Evolutionary conservation across 2,329 filamentous ascomycete genomes (phyloP).

Genomic region (Bipolaris cookei): DNA sequence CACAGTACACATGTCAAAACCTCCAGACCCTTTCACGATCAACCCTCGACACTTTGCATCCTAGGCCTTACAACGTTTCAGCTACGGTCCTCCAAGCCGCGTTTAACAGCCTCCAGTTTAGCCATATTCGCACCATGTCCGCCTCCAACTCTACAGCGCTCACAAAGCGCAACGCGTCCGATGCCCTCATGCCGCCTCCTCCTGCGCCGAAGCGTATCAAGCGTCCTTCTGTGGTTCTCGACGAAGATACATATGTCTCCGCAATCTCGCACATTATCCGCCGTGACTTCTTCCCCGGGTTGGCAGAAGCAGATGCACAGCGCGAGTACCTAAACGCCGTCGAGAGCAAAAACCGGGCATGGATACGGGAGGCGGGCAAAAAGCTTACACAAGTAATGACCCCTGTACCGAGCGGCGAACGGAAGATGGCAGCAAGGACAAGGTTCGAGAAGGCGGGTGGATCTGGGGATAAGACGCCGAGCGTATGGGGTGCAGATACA

Average conservation of each 20-base stretch:
- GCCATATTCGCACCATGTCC: slow-evolving; percentile 27
- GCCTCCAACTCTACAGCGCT: slow-evolving; percentile 62
- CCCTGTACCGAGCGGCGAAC: slow-evolving; percentile 63
- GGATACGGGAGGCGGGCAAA: slow-evolving; percentile 82
- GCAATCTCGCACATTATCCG: slow-evolving; percentile 93
- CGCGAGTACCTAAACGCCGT: slow-evolving; percentile 91
- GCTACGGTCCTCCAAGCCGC: background rate
- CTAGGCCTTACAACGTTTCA: background rate
- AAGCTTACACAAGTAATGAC: slow-evolving; percentile 75
- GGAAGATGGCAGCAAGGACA: slow-evolving; percentile 42
- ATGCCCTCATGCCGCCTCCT: slow-evolving; percentile 84
- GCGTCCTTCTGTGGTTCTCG: slow-evolving; percentile 82
- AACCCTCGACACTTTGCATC: background rate
- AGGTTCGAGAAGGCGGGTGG: slow-evolving; percentile 26
- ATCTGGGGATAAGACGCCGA: slow-evolving; percentile 63
- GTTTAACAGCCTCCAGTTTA: background rate
- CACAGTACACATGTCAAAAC: background rate
- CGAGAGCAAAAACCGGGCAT: slow-evolving; percentile 80
- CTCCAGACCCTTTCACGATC: background rate
- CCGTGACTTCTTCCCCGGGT: slow-evolving; percentile 93
- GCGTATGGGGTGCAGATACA: slow-evolving; percentile 71
- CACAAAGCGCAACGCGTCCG: slow-evolving; percentile 69
- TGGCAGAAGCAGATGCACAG: slow-evolving; percentile 84
- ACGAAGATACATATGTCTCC: slow-evolving; percentile 92
- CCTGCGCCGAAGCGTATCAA: slow-evolving; percentile 88